Evolutionary conservation across 2,329 filamentous ascomycete genomes (phyloP).

Genomic region (Hypoxylon sp.): DNA sequence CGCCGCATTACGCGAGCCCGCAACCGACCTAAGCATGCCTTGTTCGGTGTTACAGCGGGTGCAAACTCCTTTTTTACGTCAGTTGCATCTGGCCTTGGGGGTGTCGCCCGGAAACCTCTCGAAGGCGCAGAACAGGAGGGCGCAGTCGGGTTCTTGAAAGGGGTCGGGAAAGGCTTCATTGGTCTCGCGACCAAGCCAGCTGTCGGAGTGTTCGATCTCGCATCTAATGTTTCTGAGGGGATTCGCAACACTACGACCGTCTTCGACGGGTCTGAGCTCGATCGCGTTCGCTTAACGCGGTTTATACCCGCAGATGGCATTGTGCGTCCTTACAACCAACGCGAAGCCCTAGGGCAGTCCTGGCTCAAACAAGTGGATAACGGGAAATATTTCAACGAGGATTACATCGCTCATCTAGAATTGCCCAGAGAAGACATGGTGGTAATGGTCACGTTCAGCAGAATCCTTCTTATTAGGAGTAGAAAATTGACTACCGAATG

Average conservation of each 20-base stretch:
- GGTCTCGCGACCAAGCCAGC: conserved; percentile 97
- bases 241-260: conserved; percentile 99
- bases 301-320: conserved; percentile 95
- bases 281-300: conserved; percentile 91
- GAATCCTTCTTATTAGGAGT: conserved; percentile 91
- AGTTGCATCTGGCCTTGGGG: conserved; percentile 92
- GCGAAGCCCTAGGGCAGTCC: conserved; percentile 95
- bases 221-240: conserved; percentile 95
- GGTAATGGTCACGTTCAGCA: conserved; percentile 87
- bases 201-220: conserved; percentile 95
- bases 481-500: conserved; percentile 90
- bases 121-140: conserved; percentile 98
- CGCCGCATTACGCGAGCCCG: conserved; percentile 92
- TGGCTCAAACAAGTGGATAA: conserved; percentile 99
- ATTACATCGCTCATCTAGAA: conserved; percentile 96
- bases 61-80: conserved; percentile 95
- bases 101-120: conserved; percentile 90
- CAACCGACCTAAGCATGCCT: conserved; percentile 95
- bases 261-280: conserved; percentile 93
- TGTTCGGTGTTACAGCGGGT: conserved; percentile 95
- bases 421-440: conserved; percentile 89
- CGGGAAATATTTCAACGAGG: conserved; percentile 96
- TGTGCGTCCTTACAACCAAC: conserved; percentile 92
- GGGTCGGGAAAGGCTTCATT: conserved; percentile 93
- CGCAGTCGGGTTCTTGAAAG: conserved; percentile 94